A percentile compares a stretch with the other conserved stretches of the same genome.
These are phyloP conservation scores for Marasmius tenuissimus DNA, from an alignment of 1,284 basidiomycete species.

Conservation along the genomic window DNA sequence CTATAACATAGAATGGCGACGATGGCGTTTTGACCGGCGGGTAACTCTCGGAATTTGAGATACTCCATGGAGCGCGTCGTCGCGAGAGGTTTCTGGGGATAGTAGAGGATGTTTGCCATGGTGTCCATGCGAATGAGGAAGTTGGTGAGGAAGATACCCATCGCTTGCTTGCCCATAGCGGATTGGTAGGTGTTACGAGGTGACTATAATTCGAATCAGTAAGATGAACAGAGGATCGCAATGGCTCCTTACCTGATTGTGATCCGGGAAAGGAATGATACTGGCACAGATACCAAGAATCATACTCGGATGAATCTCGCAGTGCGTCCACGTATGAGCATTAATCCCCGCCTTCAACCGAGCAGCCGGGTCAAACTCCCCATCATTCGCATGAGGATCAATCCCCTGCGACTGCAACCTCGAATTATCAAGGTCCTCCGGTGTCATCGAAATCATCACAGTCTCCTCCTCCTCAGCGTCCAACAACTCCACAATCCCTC, in stretches of 20 bases:
- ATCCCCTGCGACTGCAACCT: no score
- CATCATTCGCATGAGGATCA: no score
- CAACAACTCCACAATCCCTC: no score
- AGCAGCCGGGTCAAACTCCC: no score
- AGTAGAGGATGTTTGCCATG: slow-evolving; percentile 97
- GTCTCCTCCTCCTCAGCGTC: no score
- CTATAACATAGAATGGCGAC: slow-evolving; percentile 99
- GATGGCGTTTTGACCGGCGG: slow-evolving; percentile 92
- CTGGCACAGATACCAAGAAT: slow-evolving; percentile 97
- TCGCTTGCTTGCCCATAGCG: slow-evolving; percentile 99
- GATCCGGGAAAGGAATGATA: slow-evolving; percentile 99
- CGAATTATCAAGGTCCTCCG: no score
- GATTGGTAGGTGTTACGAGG: slow-evolving; percentile 99
- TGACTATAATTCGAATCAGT: slow-evolving; percentile 61
- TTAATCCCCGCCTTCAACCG: no score
- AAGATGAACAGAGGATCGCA: background rate
- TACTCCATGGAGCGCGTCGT: slow-evolving; percentile 99
- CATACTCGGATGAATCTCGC: slow-evolving; percentile 99
- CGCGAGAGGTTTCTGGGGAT: slow-evolving; percentile 98
- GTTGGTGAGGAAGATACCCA: slow-evolving; percentile 98
- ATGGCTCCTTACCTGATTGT: slow-evolving; percentile 80
- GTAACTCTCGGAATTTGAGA: slow-evolving; percentile 95
- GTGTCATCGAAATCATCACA: no score
- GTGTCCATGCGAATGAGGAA: slow-evolving; percentile 97
- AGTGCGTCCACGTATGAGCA: slow-evolving; percentile 96